phyloP scores from a whole-genome alignment of 169 alveolate species.

The Cryptosporidium canis region DNA sequence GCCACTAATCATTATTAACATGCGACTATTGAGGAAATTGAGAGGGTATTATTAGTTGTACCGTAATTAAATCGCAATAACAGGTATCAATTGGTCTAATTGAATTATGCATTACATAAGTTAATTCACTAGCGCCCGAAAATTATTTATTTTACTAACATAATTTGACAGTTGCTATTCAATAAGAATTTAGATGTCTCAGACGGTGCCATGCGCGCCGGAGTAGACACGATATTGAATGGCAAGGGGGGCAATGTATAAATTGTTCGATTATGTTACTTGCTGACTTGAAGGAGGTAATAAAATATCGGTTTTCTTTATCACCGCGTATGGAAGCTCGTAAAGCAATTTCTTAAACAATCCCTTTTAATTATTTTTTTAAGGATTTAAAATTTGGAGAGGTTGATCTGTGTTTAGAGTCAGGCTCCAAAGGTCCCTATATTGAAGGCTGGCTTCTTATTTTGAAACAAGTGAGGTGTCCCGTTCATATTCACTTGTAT shows the following conservation, averaged over 20 bases:
- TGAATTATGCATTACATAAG: too few species aligned
- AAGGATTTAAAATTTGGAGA: conserved; percentile 21
- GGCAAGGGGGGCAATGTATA: conserved; percentile 29
- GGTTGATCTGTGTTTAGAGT: conserved; percentile 45
- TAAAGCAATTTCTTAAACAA: conserved; percentile 4
- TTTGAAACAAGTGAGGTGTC: conserved; percentile 62
- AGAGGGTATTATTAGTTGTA: too few species aligned
- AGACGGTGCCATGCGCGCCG: conserved; percentile 50
- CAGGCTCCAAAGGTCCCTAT: conserved; percentile 62
- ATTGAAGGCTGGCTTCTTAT: conserved; percentile 53
- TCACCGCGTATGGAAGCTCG: conserved; percentile 71
- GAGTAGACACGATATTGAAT: conserved; percentile 58
- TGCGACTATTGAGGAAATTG: too few species aligned
- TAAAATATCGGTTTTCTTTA: conserved; percentile 51
- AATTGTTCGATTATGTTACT: conserved; percentile 71
- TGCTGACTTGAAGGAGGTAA: conserved; percentile 60
- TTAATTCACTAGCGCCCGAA: not conserved
- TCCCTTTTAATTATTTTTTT: not conserved
- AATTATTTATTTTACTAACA: not conserved
- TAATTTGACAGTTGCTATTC: not conserved
- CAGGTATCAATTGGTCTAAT: too few species aligned
- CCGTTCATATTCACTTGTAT: conserved; percentile 30
- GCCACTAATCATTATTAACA: too few species aligned
- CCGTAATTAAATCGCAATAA: too few species aligned
- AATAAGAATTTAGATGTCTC: conserved; percentile 31